Conservation (phyloP, 225 moss, liverwort and hornwort species). For the Thuidium tamariscinum region DNA sequence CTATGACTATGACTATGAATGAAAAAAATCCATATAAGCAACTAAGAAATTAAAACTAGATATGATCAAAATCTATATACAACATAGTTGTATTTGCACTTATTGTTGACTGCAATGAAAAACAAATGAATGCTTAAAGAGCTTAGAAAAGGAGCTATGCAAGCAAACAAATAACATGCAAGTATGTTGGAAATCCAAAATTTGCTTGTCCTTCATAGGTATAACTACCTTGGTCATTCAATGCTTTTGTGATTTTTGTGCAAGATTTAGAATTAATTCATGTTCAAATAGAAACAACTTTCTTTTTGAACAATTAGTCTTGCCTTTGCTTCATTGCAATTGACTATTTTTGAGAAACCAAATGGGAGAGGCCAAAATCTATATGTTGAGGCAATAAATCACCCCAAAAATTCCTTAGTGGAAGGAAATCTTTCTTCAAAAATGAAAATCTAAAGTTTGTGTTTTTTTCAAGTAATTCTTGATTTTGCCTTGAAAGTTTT, state of each 20-base stretch:
- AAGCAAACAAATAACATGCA: not conserved
- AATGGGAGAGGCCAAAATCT: not conserved
- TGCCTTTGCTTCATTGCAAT: fast-evolving
- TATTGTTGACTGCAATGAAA: not conserved
- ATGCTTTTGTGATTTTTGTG: not conserved
- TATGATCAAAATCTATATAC: no score
- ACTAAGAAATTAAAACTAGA: not conserved
- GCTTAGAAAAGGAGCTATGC: fast-evolving
- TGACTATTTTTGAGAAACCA: not conserved
- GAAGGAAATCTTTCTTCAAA: not conserved
- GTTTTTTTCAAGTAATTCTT: not conserved
- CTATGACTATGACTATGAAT: no score
- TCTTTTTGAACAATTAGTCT: fast-evolving
- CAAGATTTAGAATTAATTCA: fast-evolving
- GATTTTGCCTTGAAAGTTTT: fast-evolving
- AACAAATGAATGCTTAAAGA: not conserved
- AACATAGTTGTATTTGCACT: no score
- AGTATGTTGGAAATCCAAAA: not conserved
- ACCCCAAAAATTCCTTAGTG: fast-evolving
- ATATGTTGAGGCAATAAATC: fast-evolving
- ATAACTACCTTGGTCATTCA: not conserved
- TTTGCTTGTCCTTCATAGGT: not conserved
- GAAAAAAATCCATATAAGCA: not conserved
- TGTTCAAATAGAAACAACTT: fast-evolving
- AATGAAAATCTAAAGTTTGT: fast-evolving